Evolutionary conservation across 164 flowering plant species (phyloP), one percentile per base, ranked within the genome.

Genomic region (Paratinospora sagittata): DNA sequence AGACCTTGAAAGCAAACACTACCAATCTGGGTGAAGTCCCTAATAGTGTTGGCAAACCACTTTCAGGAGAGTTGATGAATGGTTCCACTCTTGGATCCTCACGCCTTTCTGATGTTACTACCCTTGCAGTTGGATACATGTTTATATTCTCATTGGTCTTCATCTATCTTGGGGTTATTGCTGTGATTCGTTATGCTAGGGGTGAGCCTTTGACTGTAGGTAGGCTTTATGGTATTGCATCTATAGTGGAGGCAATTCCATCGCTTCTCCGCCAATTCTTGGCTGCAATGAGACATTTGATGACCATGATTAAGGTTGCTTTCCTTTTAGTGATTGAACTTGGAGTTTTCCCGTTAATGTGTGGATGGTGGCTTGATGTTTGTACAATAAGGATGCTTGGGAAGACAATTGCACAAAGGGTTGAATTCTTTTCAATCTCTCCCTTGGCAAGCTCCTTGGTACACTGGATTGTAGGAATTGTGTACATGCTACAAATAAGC

Each of bases 331-430:
- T 91, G 3, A 93, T 96, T 81, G 98, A 96, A 75, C 98, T 96
- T 69, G 99, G 99, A 68, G 98, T 96, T 27, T 96, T 96, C 64
- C 99, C 99, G 37, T 73, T 96, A 73, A 90, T 96, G 97, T 96
- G 98, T 78, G 98, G 99, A 24, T 93, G 99, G 99, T 96, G 99
- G 99, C 82, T 96, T 67, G 99, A 93, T 84, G 83, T 96, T 41
- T 96, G 99, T 72, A 96, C 99, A 8, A 84, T 93, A 66, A 86
- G 84, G 79, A 96, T 96, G 98, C 88, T 96, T 77, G 99, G 99
- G 72, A 93, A 87, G 75, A 74, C 97, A 26, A 84, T 96, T 82
- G 63, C 90, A 60, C 94, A 91, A 61, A 88, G 99, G 80, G 87
- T 89, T 71, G 96, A 90, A 12, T 93, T 93, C 81, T 88, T 96